These are phyloP conservation scores for Bonia amplexicaulis DNA, from an alignment of 176 grass and related monocot species.

Conservation along the genomic window DNA sequence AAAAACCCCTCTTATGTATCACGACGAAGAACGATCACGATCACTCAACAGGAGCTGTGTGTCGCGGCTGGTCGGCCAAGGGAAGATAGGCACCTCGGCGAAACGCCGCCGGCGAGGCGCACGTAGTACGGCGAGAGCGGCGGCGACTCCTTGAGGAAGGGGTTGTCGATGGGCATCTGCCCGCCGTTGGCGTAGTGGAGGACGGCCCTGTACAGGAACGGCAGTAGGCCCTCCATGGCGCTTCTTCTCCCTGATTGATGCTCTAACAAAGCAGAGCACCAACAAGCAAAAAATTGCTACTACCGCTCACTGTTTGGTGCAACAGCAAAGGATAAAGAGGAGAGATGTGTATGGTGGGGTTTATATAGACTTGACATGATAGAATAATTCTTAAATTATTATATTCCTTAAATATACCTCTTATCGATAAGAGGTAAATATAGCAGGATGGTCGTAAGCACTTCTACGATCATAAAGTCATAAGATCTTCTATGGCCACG, in stretches of 20 bases:
- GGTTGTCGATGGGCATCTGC: constrained; percentile 21
- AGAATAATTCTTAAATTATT: no score
- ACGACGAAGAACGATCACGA: not conserved
- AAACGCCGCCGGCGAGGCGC: constrained; percentile 27
- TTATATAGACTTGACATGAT: not conserved
- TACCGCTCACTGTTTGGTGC: not conserved
- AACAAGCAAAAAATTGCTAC: not conserved
- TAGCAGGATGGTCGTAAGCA: no score
- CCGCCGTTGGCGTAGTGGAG: constrained; percentile 38
- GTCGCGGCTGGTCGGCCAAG: not conserved
- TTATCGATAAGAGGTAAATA: no score
- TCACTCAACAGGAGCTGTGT: constrained; percentile 2
- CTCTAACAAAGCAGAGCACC: not conserved
- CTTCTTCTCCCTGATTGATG: no score
- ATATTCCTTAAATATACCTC: no score
- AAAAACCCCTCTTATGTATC: not conserved
- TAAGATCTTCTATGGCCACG: no score
- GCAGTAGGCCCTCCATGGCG: constrained; percentile 57
- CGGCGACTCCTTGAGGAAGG: constrained; percentile 42
- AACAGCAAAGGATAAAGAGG: not conserved
- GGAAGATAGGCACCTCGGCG: not conserved
- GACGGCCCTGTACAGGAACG: constrained; percentile 60
- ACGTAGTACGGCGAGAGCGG: constrained; percentile 36
- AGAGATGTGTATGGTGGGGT: not conserved
- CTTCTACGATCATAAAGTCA: no score